Evolutionary conservation across 495 filamentous ascomycete genomes (phyloP).

Genomic region (Parmelia sp.): DNA sequence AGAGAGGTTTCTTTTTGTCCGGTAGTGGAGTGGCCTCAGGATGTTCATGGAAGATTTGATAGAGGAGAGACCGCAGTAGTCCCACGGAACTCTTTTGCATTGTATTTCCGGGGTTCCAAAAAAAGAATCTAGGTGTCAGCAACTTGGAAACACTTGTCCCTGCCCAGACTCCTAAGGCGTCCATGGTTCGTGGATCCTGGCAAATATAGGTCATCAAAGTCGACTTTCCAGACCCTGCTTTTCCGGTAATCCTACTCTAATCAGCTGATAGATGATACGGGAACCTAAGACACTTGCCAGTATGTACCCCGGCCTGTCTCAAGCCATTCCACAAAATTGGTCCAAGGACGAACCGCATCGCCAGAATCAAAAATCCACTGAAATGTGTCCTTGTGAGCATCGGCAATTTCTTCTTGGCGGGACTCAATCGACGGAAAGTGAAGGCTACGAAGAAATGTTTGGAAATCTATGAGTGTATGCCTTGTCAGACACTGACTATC

Average conservation of each 20-base stretch:
- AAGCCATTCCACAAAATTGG: conserved; percentile 32
- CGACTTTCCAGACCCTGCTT: no score
- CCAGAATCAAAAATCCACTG: conserved; percentile 18
- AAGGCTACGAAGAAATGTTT: conserved; percentile 5
- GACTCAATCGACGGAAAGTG: conserved; percentile 11
- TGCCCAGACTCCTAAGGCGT: conserved; percentile 18
- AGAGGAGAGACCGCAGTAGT: conserved; percentile 40
- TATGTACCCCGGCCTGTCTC: conserved; percentile 29
- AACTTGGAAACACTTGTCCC: conserved; percentile 22
- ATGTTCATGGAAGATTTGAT: conserved; percentile 30
- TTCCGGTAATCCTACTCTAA: conserved; percentile 24
- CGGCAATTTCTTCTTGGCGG: conserved; percentile 13
- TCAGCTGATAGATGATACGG: neutral
- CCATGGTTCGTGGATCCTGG: conserved; percentile 8
- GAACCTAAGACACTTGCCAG: conserved; percentile 14
- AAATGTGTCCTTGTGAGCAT: conserved; percentile 15
- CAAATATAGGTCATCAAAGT: conserved; percentile 42
- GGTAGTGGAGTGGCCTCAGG: neutral
- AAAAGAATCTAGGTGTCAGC: conserved; percentile 39
- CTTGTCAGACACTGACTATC: neutral
- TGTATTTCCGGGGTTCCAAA: conserved; percentile 36
- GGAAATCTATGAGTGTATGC: neutral
- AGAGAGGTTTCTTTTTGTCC: neutral
- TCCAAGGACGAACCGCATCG: neutral
- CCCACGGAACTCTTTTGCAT: conserved; percentile 39